Percentiles rank a stretch among this genome's conserved stretches.
Conservation (phyloP, 371 early-diverging fungal species). For the Conidiobolus incongruus region DNA sequence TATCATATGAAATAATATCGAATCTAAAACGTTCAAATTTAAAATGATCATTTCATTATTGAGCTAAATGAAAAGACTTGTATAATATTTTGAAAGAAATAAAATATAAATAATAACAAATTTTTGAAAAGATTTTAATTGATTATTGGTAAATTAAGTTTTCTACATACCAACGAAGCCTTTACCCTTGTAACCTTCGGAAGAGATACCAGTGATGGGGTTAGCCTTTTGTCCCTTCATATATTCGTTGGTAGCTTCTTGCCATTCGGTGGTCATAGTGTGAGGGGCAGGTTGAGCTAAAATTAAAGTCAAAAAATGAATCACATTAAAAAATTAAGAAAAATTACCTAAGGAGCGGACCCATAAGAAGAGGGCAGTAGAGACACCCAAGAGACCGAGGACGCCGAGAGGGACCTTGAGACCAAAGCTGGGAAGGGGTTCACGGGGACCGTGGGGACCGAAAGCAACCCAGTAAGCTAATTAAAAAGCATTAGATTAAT, state of each 20-base stretch:
- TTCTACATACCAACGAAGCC: constrained; percentile 30
- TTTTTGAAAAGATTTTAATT: constrained; percentile 61
- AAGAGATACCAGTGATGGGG: constrained; percentile 72
- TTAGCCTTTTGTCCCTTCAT: constrained; percentile 67
- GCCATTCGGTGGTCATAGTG: constrained; percentile 80
- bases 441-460: constrained; percentile 82
- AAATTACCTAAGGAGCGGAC: constrained; percentile 45
- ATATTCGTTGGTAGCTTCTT: constrained; percentile 66
- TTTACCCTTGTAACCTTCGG: constrained; percentile 60
- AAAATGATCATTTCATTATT: too few species aligned
- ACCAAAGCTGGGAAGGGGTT: constrained; percentile 38
- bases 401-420: constrained; percentile 51
- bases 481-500: neutral
- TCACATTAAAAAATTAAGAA: neutral
- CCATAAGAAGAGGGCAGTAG: constrained; percentile 33
- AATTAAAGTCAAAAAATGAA: constrained; percentile 4
- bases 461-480: constrained; percentile 82
- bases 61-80: too few species aligned
- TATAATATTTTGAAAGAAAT: too few species aligned
- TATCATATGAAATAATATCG: too few species aligned
- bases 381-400: constrained; percentile 24
- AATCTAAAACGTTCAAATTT: too few species aligned
- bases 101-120: too few species aligned
- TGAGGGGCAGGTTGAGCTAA: constrained; percentile 20
- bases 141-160: constrained; percentile 30